Conservation (phyloP, 805 yeast species). For the Starmerella powellii region DNA sequence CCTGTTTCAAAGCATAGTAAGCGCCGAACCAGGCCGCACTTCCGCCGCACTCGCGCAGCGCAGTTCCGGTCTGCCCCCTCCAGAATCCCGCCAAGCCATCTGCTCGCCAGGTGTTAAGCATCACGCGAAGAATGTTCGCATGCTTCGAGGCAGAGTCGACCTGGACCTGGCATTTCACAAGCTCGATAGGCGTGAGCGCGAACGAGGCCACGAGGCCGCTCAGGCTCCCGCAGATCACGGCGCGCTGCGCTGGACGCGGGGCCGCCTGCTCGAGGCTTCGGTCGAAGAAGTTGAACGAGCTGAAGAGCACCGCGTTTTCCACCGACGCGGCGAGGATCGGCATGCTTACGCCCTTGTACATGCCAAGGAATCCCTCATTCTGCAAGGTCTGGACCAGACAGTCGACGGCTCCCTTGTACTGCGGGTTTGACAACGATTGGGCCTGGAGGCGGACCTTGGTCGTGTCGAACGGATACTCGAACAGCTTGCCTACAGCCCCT, state of each 20-base stretch:
- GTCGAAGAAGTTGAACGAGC: constrained; percentile 27
- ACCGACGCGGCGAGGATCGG: constrained; percentile 85
- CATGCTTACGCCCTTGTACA: constrained; percentile 65
- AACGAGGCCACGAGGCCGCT: constrained; percentile 76
- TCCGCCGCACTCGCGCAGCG: constrained; percentile 74
- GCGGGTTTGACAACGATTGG: constrained; percentile 38
- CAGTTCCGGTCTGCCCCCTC: constrained; percentile 76
- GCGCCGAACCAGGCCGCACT: constrained; percentile 92
- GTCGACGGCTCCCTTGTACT: constrained; percentile 47
- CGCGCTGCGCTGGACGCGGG: constrained; percentile 29
- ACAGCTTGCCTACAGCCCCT: constrained; percentile 71
- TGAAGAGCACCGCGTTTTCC: constrained; percentile 72
- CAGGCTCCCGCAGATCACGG: constrained; percentile 61
- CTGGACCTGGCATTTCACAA: constrained; percentile 78
- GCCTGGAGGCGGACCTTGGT: constrained; percentile 77
- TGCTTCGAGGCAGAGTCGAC: constrained; percentile 32
- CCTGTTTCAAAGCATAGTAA: constrained; percentile 44
- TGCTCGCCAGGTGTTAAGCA: background rate
- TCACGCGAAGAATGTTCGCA: constrained; percentile 18
- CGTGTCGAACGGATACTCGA: constrained; percentile 90
- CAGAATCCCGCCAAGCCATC: constrained; percentile 66
- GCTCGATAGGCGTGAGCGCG: constrained; percentile 81
- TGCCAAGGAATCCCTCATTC: constrained; percentile 66
- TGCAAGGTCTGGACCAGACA: constrained; percentile 50
- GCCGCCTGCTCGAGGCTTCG: constrained; percentile 4